phyloP scores from a whole-genome alignment of 208 protist species.

The Strigomonas oncopelti region DNA sequence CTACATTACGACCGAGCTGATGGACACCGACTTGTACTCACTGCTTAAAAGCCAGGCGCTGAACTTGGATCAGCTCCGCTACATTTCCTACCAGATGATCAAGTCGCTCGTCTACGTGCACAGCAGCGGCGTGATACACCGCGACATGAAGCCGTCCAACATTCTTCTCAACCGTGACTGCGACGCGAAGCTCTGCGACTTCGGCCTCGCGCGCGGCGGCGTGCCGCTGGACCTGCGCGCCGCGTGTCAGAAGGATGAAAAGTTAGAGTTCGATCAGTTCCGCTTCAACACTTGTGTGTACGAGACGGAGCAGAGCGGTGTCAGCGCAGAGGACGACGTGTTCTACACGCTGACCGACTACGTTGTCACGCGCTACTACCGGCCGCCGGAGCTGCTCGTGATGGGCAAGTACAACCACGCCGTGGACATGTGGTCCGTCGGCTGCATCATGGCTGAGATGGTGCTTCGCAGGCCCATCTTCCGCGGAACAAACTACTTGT shows the following conservation, averaged over 20 bases:
- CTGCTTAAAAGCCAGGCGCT: slow-evolving; percentile 90
- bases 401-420: slow-evolving; percentile 88
- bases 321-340: slow-evolving; percentile 11
- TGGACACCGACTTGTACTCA: slow-evolving; percentile 95
- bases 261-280: slow-evolving; percentile 19
- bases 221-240: slow-evolving; percentile 10
- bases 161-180: slow-evolving; percentile 66
- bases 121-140: slow-evolving; percentile 62
- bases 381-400: slow-evolving; percentile 95
- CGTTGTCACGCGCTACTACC: slow-evolving; percentile 96
- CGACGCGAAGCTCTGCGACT: slow-evolving; percentile 70
- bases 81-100: slow-evolving; percentile 93
- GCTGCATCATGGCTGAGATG: slow-evolving; percentile 68
- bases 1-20: slow-evolving; percentile 60
- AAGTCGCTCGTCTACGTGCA: slow-evolving; percentile 77
- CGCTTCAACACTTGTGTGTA: slow-evolving; percentile 13
- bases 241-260: slow-evolving; percentile 9
- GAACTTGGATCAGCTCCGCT: slow-evolving; percentile 92
- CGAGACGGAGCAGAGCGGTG: background rate
- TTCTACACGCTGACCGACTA: slow-evolving; percentile 88
- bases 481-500: slow-evolving; percentile 50
- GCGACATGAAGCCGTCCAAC: slow-evolving; percentile 82
- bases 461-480: slow-evolving; percentile 95
- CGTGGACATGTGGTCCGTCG: slow-evolving; percentile 81
- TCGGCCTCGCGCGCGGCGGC: slow-evolving; percentile 63